phyloP scores from a whole-genome alignment of 495 filamentous ascomycete species.

The Halenospora varia region DNA sequence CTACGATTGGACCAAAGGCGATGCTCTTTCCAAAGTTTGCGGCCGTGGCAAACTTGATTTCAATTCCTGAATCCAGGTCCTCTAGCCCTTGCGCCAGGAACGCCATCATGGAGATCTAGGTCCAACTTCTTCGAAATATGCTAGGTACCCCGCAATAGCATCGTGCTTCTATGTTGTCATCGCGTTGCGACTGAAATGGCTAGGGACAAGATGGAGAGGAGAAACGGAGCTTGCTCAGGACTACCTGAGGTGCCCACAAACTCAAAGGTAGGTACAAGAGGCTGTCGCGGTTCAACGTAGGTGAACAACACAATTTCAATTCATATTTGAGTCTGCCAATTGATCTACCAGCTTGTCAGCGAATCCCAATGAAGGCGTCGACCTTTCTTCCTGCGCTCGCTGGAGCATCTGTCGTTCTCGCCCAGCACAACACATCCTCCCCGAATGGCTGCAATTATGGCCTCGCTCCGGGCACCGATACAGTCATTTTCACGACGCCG shows the following conservation, averaged over 20 bases:
- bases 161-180: too few species aligned
- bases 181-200: not conserved
- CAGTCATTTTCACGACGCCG: too few species aligned
- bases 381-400: constrained; percentile 8
- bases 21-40: too few species aligned
- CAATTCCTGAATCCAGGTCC: not conserved
- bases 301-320: too few species aligned
- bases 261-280: not conserved
- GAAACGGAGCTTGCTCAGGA: not conserved
- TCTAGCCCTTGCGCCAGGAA: not conserved
- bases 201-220: not conserved
- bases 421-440: too few species aligned
- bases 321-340: too few species aligned
- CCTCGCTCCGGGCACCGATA: too few species aligned
- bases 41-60: too few species aligned
- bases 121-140: not conserved
- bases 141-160: not conserved
- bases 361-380: not conserved
- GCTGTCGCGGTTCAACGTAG: too few species aligned
- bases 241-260: not conserved
- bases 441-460: too few species aligned
- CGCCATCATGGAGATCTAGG: not conserved
- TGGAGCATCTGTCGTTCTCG: too few species aligned
- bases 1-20: too few species aligned
- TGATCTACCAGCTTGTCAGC: not conserved